Evolutionary conservation across 805 yeast genomes (phyloP), one percentile per base, ranked within the genome.

Genomic region (Saturnispora sanitii): DNA sequence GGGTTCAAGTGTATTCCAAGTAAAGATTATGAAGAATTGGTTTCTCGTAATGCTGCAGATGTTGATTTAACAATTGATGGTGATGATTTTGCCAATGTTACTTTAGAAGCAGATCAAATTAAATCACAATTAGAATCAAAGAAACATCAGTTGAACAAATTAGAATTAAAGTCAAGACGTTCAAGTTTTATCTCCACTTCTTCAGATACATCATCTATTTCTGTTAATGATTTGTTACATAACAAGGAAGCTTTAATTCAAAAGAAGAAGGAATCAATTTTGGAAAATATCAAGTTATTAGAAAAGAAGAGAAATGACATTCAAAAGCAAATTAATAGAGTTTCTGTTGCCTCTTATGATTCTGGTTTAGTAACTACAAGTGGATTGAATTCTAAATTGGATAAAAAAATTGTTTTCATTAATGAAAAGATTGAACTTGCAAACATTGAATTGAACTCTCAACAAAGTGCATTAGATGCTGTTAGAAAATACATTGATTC

Each of bases 1-100:
- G 67, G 65, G 4, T 54, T 53, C 29, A 48, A 42, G 12, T 45
- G 57, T 18, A 15, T 58, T 12, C 46, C 55, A 2, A 23, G 25
- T 12, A 33, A 42, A 9, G 59, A 57, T 29, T 55, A 50, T 37
- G 47, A 52, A 9, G 34, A 45, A 6, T 50, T 53, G 8, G 28
- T 35, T 19, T 8, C 15, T 3, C 22, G 27, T 4, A 17, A 35
- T 12, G 29, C 27, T 4, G 35, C 18, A 4, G 9, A 8, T n/a
- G 43, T 26, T 7, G 32, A 21, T 3, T 6, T 40, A 9, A 29
- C 33, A 22, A 7, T 38, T 21, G 34, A 18, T 29, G 38, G 33
- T 6, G 38, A 26, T 6, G 35, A 44, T 18, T 15, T 38, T 8
- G 41, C 39, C 6, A 37, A 47, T 39, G 28, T 32, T 33, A 25